A percentile compares a stretch with the other conserved stretches of the same genome.
Evolutionary conservation across 2,329 filamentous ascomycete species (phyloP).

Genomic region (Cladosporium cucumerinum): DNA sequence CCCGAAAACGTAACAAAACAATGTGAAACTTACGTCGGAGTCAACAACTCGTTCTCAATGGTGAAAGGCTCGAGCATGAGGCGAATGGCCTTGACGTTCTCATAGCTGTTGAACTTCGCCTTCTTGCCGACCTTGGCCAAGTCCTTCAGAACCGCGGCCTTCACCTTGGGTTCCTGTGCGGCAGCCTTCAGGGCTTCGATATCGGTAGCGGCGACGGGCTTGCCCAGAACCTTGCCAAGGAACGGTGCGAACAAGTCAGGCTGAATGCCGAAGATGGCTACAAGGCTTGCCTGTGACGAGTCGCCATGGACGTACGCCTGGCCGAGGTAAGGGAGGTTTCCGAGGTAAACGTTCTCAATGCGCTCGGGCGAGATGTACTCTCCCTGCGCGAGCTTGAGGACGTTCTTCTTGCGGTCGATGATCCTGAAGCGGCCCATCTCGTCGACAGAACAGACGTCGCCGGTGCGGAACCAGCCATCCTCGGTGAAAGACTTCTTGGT

Average conservation of each 20-base stretch:
- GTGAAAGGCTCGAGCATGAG: conserved; percentile 86
- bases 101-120: conserved; percentile 88
- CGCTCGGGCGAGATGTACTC: conserved; percentile 98
- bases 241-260: conserved; percentile 79
- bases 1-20: not conserved
- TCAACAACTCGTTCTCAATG: conserved; percentile 86
- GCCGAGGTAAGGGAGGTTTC: conserved; percentile 71
- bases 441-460: conserved; percentile 86
- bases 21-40: conserved; percentile 68
- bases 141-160: conserved; percentile 71
- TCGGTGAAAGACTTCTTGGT: conserved; percentile 76
- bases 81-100: conserved; percentile 71
- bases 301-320: conserved; percentile 92
- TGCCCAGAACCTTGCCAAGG: conserved; percentile 70
- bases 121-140: conserved; percentile 74
- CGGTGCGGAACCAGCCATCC: conserved; percentile 96
- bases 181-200: conserved; percentile 64
- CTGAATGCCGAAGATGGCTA: conserved; percentile 84
- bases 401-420: conserved; percentile 96
- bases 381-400: conserved; percentile 96
- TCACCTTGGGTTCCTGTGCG: conserved; percentile 65
- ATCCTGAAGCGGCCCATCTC: conserved; percentile 83
- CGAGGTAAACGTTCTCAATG: conserved; percentile 90
- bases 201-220: conserved; percentile 61
- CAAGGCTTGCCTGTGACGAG: conserved; percentile 72